A percentile compares a stretch with the other conserved stretches of the same genome.
Evolutionary conservation across 2,329 filamentous ascomycete genomes (phyloP).

Genomic region (Botrytis fabae): DNA sequence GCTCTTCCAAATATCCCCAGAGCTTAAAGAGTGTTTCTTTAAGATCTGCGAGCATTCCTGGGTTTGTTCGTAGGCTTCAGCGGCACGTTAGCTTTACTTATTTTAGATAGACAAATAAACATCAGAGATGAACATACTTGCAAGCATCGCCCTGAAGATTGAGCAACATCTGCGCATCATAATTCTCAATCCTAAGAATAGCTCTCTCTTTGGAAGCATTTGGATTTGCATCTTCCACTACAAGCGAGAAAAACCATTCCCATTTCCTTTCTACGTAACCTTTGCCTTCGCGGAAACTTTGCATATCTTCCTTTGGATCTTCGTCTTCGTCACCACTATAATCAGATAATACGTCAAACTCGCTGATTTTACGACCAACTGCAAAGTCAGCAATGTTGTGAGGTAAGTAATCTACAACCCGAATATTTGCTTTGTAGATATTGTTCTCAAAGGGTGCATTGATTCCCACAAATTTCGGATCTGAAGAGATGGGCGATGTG

Average conservation of each 20-base stretch:
- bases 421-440: slow-evolving; percentile 67
- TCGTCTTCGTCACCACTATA: slow-evolving; percentile 37
- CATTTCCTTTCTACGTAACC: slow-evolving; percentile 48
- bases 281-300: slow-evolving; percentile 29
- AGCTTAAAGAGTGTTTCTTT: slow-evolving; percentile 72
- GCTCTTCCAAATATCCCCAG: slow-evolving; percentile 84
- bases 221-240: slow-evolving; percentile 68
- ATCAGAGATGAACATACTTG: slow-evolving; percentile 46
- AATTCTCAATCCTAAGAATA: slow-evolving; percentile 67
- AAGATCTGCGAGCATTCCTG: slow-evolving; percentile 51
- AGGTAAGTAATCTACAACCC: slow-evolving; percentile 83
- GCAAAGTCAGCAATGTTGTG: slow-evolving; percentile 70
- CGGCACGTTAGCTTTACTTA: not conserved
- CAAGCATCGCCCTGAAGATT: slow-evolving; percentile 49
- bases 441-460: slow-evolving; percentile 71
- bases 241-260: slow-evolving; percentile 83
- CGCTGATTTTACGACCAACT: slow-evolving; percentile 46
- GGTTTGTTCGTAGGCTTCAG: slow-evolving; percentile 57
- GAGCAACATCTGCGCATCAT: slow-evolving; percentile 57
- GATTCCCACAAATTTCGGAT: slow-evolving; percentile 34
- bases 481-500: not conserved
- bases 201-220: slow-evolving; percentile 49
- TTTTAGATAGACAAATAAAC: not conserved
- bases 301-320: slow-evolving; percentile 33
- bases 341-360: slow-evolving; percentile 54